Base-by-base conservation (phyloP, 441 rosid species). In the Syzygium syzygioides region DNA sequence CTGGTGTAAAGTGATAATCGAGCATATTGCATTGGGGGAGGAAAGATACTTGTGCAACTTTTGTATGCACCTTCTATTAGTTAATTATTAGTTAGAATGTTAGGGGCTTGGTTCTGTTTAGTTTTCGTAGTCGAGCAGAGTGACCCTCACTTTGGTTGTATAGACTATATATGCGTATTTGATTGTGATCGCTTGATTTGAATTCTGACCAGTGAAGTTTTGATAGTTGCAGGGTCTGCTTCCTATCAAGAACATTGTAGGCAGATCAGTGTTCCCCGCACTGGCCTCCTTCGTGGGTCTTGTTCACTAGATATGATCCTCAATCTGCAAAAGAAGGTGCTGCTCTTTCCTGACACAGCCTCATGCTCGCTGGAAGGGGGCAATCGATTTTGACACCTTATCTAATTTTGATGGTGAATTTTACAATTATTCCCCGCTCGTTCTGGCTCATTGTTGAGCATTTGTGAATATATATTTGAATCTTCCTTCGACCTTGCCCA, bases 201-300 rank as follows among this genome's bases (percentile, higher is more conserved):
- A 55, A 52, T 76, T 86, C 83, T 60, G 90, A 86, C 59, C 34
- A 85, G 32, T 85, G 85, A 55, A 89, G 85, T 88, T 79, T 89
- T 71, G 20, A 87, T 25, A 25, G 71, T 90, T 86, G 85, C 94
- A 95, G 96, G 98, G 98, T 91, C 96, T 96, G 15, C 94, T 95
- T 91, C 97, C 97, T 15, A 26, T 94, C 3, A 59, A 93, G 86
- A 93, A 93, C 91, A 94, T 94, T 68, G 87, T 95, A 9, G 97
- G 97, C 79, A 93, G 97, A 92, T 95, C 96, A 2, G 92, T 94
- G 83, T 95, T 94, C 41, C 85, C 92, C 96, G 34, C 94, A 95
- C 45, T 94, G 97, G 96, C 96, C 97, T 79, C 97, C 97, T n/a
- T 89, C 97, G 90, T 95, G 90, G 93, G 97, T 95, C 62, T 96